Base-by-base conservation (phyloP, 2,329 filamentous ascomycete species). In the Periconia sp. region DNA sequence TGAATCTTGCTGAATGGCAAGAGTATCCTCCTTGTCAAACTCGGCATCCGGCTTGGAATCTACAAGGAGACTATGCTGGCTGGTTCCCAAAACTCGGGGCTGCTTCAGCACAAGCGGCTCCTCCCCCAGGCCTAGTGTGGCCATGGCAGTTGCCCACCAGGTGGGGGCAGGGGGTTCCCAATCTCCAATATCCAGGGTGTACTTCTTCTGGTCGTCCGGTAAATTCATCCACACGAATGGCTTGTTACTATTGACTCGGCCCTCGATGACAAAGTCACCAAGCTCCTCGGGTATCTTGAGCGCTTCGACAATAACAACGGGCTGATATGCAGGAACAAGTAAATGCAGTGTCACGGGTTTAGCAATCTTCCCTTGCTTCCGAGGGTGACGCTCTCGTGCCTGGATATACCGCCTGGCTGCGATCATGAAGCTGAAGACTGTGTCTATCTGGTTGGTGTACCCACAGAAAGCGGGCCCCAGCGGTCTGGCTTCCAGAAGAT, bases 371-470 rank as follows among this genome's bases (percentile, higher is more conserved):
- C 50, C 43, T 15, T 47, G 43, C 23, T 52, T 47, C 14, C 40
- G n/a, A 5, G 50, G 44, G n/a, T 23, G 35, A 13, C 45, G 37
- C 19, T 65, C 64, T 2, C 63, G 58, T 15, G 49, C 61, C 40
- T 53, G 56, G 33, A 54, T 63, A 31, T 63, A 66, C 50, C 59
- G 54, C 55, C 49, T 52, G 57, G 53, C 15, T 31, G 43, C 63
- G 52, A 46, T 62, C 74, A 77, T 77, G 49, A 75, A 77, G 48
- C 75, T 64, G 45, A 76, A 75, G 17, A 71, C 65, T 0, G 73
- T 74, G 52, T 77, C 74, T 20, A 77, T 68, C 49, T 76, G 72
- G 41, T 76, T 75, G 31, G 73, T 74, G 54, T 76, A 74, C 20
- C 74, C 74, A 52, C 73, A 74, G 41, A 77, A 77, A 1, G 66